A percentile compares a stretch with the other conserved stretches of the same genome.
phyloP scores from a whole-genome alignment of 768 basidiomycete species.

The Rhodotorula graminis region DNA sequence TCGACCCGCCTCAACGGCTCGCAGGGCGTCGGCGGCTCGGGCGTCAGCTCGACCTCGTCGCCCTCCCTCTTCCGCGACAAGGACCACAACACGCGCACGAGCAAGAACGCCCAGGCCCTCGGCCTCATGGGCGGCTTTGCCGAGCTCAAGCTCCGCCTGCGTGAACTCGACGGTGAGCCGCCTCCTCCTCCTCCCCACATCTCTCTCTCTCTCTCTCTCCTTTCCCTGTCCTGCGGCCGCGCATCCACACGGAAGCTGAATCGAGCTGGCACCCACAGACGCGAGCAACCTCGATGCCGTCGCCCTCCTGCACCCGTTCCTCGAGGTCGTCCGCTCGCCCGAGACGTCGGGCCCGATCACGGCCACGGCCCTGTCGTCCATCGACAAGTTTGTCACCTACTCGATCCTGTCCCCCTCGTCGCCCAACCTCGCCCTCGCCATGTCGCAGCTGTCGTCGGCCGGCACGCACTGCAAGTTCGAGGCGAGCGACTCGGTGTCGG shows the following conservation, averaged over 20 bases:
- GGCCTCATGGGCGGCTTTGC: slow-evolving; percentile 79
- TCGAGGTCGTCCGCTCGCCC: slow-evolving; percentile 85
- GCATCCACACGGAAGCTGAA: too few relatives aligned
- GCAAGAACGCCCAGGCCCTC: slow-evolving; percentile 8
- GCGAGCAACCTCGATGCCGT: slow-evolving; percentile 43
- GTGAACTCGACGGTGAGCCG: slow-evolving; percentile 59
- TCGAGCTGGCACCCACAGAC: too few relatives aligned
- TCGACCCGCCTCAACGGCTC: slow-evolving; percentile 10
- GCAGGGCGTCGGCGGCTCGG: neutral
- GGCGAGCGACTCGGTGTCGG: slow-evolving; percentile 92
- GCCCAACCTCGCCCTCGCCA: slow-evolving; percentile 58
- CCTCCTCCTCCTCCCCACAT: neutral
- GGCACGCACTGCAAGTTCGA: slow-evolving; percentile 97
- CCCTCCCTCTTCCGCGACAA: slow-evolving; percentile 4
- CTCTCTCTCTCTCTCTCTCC: too few relatives aligned
- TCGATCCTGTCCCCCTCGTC: slow-evolving; percentile 63
- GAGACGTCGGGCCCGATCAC: slow-evolving; percentile 96
- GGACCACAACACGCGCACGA: neutral
- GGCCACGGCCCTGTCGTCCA: slow-evolving; percentile 78
- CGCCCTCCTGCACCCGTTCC: slow-evolving; percentile 72
- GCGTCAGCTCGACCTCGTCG: neutral
- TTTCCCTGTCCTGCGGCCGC: neutral
- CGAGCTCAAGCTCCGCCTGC: slow-evolving; percentile 69
- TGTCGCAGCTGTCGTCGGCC: slow-evolving; percentile 78
- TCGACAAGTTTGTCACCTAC: slow-evolving; percentile 81